Evolutionary conservation across 1,284 basidiomycete species (phyloP), one percentile per base, ranked within the genome.

Genomic region (Irpex sp.): DNA sequence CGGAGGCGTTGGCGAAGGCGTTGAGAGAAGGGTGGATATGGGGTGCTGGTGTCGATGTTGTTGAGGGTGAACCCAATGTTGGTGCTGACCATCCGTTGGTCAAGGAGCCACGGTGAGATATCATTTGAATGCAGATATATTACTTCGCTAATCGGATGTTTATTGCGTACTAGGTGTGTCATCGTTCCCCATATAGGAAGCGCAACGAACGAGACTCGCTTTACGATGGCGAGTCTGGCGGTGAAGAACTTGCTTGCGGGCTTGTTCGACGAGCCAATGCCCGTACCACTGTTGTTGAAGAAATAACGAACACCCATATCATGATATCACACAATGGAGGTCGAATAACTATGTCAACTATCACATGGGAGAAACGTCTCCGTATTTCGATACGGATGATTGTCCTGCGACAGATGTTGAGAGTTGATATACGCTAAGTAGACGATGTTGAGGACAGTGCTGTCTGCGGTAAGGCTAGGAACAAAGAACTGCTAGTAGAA

Each of bases 11-110:
- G 7, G 90, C 90, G 1, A 85, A 83, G 63, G 96, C 95, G 0
- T 77, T 98, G 54, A 78, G 80, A 56, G 84, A 89, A 65, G 84
- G 84, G 1, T 87, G 88, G 83, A 91, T 98, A 50, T 97, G 91
- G 81, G 95, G 89, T 21, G 97, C 97, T 0, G 97, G 94, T 0
- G 71, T 99, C 5, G 97, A 99, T 74, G 97, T 98, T 37, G 87
- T 98, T 9, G 94, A 95, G 67, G 94, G 93, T 36, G 97, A 99
- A 75, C 97, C 97, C 0, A 77, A 90, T 56, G 81, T 98, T 36
- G 70, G 75, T 0, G 75, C 78, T 1, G 88, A 92, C 68, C 94
- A 98, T 74, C 88, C 91, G 0, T 76, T 98, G 51, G 86, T 97
- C 43, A 84, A 83, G 68, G 86, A 94, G 64, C 86, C 88, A 5